Percentiles rank a stretch among this genome's conserved stretches.
Evolutionary conservation across 352 stramenopile genomes (phyloP).

Genomic region (Pythium guiyangense): DNA sequence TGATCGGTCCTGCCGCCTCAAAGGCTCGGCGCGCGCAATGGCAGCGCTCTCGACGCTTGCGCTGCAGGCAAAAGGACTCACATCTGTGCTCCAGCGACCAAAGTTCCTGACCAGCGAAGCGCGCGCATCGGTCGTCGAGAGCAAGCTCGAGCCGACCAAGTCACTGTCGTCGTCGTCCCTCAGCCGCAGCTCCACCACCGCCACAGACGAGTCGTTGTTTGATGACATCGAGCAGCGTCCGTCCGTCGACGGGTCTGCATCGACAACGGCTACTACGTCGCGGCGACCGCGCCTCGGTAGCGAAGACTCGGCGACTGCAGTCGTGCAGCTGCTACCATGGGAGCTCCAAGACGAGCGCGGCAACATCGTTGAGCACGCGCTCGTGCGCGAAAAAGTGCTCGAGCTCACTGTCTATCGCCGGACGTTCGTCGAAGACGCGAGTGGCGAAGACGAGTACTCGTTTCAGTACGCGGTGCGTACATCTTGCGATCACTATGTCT

Average conservation of each 20-base stretch:
- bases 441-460: conserved; percentile 59
- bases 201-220: conserved; percentile 5
- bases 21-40: conserved; percentile 7
- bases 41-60: conserved; percentile 11
- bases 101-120: conserved; percentile 7
- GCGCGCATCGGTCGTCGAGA: not conserved
- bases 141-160: conserved; percentile 2
- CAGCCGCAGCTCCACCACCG: conserved; percentile 3
- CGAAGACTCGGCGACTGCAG: conserved; percentile 8
- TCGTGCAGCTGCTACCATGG: conserved; percentile 37
- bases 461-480: conserved; percentile 36
- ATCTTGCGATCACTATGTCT: too few relatives aligned
- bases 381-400: conserved; percentile 47
- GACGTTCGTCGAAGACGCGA: conserved; percentile 55
- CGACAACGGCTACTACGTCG: not conserved
- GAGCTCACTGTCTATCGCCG: conserved; percentile 56
- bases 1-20: too few relatives aligned
- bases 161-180: conserved; percentile 9
- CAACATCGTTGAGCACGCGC: conserved; percentile 26
- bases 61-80: conserved; percentile 14
- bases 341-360: conserved; percentile 33
- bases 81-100: conserved; percentile 11
- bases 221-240: conserved; percentile 3
- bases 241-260: not conserved
- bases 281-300: conserved; percentile 5